Evolutionary conservation across 2,329 filamentous ascomycete species (phyloP).

Genomic region (Pseudogymnoascus sp.): DNA sequence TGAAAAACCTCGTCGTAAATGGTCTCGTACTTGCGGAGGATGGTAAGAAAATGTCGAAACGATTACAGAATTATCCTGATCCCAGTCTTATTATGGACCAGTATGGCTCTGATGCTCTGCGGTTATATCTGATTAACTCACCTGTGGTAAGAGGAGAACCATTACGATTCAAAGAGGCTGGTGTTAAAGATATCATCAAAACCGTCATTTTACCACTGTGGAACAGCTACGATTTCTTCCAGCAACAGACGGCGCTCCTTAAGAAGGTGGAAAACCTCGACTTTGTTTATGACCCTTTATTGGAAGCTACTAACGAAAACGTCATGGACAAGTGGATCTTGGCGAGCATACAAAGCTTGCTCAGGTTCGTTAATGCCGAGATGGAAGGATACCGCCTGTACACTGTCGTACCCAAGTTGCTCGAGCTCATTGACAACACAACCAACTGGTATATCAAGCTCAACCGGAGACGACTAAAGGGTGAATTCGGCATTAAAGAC

Average conservation of each 20-base stretch:
- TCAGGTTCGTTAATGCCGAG: constrained; percentile 87
- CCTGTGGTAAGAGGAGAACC: constrained; percentile 89
- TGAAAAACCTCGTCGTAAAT: constrained; percentile 95
- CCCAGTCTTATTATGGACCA: constrained; percentile 73
- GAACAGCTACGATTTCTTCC: constrained; percentile 97
- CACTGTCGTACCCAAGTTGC: constrained; percentile 79
- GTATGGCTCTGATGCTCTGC: constrained; percentile 85
- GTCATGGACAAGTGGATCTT: constrained; percentile 97
- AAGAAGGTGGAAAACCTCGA: constrained; percentile 77
- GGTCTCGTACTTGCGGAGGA: constrained; percentile 90
- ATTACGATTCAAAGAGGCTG: constrained; percentile 80
- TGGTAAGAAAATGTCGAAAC: constrained; percentile 98
- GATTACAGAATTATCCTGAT: constrained; percentile 92
- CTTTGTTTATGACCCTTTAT: constrained; percentile 68
- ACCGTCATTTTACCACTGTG: constrained; percentile 85
- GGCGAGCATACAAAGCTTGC: constrained; percentile 80
- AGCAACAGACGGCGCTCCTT: constrained; percentile 73
- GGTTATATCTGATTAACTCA: constrained; percentile 94
- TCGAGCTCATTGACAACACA: constrained; percentile 84
- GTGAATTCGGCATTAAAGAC: constrained; percentile 79
- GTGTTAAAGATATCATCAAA: constrained; percentile 89
- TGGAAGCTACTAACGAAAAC: constrained; percentile 71
- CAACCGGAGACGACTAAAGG: constrained; percentile 85
- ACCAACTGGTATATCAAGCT: constrained; percentile 98
- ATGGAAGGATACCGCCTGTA: constrained; percentile 80